Evolutionary conservation across 1,284 basidiomycete species (phyloP).

Genomic region (Melampsora larici-populina): DNA sequence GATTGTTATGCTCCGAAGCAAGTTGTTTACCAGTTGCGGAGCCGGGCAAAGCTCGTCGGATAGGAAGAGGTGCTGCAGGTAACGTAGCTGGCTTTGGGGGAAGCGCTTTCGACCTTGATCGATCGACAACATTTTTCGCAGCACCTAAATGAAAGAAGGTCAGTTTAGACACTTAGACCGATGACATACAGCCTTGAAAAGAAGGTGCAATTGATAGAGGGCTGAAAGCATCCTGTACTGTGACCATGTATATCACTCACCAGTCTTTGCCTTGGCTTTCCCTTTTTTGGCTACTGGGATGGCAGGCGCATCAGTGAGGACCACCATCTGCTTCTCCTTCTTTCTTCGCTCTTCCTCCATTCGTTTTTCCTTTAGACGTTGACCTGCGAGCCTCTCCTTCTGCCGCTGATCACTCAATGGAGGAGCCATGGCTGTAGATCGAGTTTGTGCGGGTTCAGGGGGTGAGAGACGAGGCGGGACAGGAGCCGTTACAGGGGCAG

Average conservation of each 20-base stretch:
- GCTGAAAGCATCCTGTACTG: no score
- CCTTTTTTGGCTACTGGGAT: conserved; percentile 7
- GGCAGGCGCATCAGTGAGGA: conserved; percentile 18
- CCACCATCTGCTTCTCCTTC: conserved; percentile 35
- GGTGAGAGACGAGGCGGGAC: background rate
- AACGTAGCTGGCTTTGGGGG: background rate
- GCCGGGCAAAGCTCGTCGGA: conserved; percentile 32
- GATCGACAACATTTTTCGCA: background rate
- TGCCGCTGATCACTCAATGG: conserved; percentile 11
- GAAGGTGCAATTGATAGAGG: background rate
- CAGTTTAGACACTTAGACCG: background rate
- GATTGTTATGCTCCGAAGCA: conserved; percentile 26
- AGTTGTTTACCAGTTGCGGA: conserved; percentile 39
- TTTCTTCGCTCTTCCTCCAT: conserved; percentile 36
- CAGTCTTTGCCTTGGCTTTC: conserved; percentile 21
- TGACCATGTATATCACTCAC: background rate
- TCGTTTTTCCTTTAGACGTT: conserved; percentile 37
- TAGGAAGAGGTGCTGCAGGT: background rate
- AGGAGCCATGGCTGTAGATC: background rate
- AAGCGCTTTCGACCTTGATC: background rate
- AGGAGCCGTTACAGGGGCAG: conserved; percentile 1
- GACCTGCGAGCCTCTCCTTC: conserved; percentile 33
- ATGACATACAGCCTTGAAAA: background rate
- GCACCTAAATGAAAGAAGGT: background rate
- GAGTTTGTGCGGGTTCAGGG: background rate